Evolutionary conservation across 208 protist species (phyloP), one percentile per base, ranked within the genome.

Genomic region (Trypanosoma mega): DNA sequence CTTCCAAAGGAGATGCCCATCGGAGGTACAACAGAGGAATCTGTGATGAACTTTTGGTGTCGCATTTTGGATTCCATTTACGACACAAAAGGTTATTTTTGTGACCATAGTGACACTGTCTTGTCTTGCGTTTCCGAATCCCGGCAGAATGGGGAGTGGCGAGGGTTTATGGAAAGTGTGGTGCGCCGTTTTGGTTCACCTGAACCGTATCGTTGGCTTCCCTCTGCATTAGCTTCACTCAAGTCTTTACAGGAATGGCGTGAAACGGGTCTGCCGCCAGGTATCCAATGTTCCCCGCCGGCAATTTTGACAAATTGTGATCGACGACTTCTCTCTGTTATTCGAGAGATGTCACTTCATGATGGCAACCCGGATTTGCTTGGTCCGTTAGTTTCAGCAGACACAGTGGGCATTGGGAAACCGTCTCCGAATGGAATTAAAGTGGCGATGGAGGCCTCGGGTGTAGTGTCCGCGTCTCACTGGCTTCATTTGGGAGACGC

Each of bases 401-500:
- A 61, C 18, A 66, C 71, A 11, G 53, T 82, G 18, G 80, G 79
- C 20, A 56, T 55, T 29, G 80, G 73, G 9, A 93, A 93, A 60
- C 87, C 87, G 12, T 93, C 83, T 6, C 59, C 78, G 11, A 23
- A 29, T 0, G 87, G 87, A 4, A 61, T 93, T 36, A 47, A 59
- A 44, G 21, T 39, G 9, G 66, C 72, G 4, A 59, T 70, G 33
- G 47, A 60, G 18, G 41, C 30, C 37, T 27, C 39, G 39, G 34
- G 51, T 48, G 49, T 68, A 39, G 37, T 27, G 31, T 59, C 63
- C 1, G 37, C 75, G 62, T 52, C 36, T 5, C 37, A 61, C 9
- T 78, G 77, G 57, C 68, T 92, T 34, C 85, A 92, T 74, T 68
- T 89, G 0, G 85, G 85, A 1, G 85, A 92, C 47, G 62, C 59